Conservation (phyloP, 805 yeast species). For the Spathaspora boniae region DNA sequence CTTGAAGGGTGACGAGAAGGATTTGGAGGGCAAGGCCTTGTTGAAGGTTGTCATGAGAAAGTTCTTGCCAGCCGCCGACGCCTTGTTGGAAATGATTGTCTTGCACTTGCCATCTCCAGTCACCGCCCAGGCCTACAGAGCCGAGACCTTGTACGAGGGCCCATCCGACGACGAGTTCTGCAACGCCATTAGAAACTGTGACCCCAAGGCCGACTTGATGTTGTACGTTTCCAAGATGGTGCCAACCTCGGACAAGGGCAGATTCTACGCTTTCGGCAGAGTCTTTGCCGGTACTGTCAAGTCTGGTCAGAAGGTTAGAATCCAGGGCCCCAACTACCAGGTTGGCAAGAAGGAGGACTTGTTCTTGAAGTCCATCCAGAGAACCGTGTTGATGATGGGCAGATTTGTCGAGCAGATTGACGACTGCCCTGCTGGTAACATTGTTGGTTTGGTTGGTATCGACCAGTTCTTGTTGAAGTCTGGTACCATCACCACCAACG, state of each 20-base stretch:
- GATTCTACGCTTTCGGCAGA: constrained; percentile 99
- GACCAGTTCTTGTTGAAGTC: constrained; percentile 99
- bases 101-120: constrained; percentile 99
- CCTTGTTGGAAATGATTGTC: constrained; percentile 97
- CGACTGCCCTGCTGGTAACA: constrained; percentile 99
- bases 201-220: constrained; percentile 97
- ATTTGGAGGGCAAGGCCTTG: constrained; percentile 97
- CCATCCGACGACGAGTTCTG: constrained; percentile 90
- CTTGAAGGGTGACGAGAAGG: constrained; percentile 96
- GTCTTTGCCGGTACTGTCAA: constrained; percentile 99
- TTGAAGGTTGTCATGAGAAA: constrained; percentile 98
- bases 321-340: constrained; percentile 99
- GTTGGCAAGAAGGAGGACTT: constrained; percentile 98
- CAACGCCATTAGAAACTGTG: constrained; percentile 95
- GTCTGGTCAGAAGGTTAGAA: constrained; percentile 99
- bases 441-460: constrained; percentile 99
- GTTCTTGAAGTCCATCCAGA: constrained; percentile 95
- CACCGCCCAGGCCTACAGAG: constrained; percentile 99
- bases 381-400: constrained; percentile 99
- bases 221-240: constrained; percentile 99
- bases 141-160: constrained; percentile 98
- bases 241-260: constrained; percentile 99
- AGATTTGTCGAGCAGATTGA: constrained; percentile 96
- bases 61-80: constrained; percentile 99
- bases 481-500: constrained; percentile 97